Conservation (phyloP, 2,329 filamentous ascomycete genomes). For the Dactylellina drechsleri region DNA sequence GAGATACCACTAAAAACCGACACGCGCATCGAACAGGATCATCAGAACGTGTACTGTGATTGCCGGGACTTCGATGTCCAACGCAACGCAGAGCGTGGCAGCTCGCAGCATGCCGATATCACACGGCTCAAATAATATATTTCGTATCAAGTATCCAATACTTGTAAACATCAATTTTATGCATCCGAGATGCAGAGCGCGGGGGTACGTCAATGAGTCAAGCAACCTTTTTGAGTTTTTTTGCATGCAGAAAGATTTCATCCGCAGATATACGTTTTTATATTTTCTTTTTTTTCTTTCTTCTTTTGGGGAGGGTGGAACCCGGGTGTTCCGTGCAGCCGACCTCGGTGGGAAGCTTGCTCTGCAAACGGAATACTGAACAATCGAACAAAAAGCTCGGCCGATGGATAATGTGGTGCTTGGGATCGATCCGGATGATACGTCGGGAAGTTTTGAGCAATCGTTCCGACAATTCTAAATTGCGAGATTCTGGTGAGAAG, state of each 20-base stretch:
- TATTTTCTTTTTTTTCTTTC: background rate
- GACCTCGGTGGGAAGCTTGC: constrained; percentile 11
- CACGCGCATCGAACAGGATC: too few relatives aligned
- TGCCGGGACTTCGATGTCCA: too few relatives aligned
- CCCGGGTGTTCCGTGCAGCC: constrained; percentile 20
- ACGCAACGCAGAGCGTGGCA: too few relatives aligned
- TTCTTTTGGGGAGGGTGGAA: background rate
- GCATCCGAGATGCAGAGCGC: background rate
- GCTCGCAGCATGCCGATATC: too few relatives aligned
- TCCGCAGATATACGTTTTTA: background rate
- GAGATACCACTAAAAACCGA: too few relatives aligned
- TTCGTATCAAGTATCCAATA: too few relatives aligned
- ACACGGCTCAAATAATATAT: too few relatives aligned
- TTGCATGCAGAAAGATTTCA: background rate
- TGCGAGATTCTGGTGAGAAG: too few relatives aligned
- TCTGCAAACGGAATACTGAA: constrained; percentile 8
- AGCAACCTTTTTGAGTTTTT: background rate
- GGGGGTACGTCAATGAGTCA: background rate
- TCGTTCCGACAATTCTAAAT: too few relatives aligned
- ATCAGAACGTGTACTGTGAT: too few relatives aligned
- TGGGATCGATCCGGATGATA: constrained; percentile 8
- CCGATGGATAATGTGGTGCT: constrained; percentile 15
- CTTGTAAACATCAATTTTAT: background rate
- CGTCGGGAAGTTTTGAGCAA: background rate
- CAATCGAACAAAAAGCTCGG: constrained; percentile 17